phyloP scores from a whole-genome alignment of 495 filamentous ascomycete genomes.

The Podospora pseudoanserina region DNA sequence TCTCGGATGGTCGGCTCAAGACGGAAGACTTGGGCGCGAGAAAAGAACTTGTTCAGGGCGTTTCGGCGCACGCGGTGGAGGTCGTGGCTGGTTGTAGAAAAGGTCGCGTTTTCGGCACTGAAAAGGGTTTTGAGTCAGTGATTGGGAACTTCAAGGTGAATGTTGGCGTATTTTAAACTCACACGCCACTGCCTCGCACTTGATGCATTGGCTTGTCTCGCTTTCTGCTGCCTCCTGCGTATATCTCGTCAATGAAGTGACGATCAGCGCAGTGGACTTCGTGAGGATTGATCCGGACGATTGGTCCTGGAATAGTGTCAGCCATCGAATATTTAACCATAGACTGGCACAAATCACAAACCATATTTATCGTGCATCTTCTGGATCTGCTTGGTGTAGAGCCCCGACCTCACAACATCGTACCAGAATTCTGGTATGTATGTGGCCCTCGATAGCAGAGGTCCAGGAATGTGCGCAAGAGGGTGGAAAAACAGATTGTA shows the following conservation, averaged over 20 bases:
- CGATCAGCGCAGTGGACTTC: slow-evolving; percentile 18
- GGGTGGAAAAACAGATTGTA: neutral
- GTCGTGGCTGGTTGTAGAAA: slow-evolving; percentile 14
- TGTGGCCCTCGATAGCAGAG: neutral
- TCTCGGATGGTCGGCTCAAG: slow-evolving; percentile 13
- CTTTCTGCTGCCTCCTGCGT: slow-evolving; percentile 3
- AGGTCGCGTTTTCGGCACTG: slow-evolving; percentile 9
- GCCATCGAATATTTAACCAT: neutral
- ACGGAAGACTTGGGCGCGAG: slow-evolving; percentile 9
- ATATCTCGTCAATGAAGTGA: slow-evolving; percentile 10
- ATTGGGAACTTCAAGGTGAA: too few species aligned
- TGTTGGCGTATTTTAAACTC: neutral
- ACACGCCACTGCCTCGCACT: neutral
- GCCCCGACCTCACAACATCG: neutral
- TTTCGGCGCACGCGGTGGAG: slow-evolving; percentile 17
- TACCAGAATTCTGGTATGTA: neutral
- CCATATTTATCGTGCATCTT: slow-evolving; percentile 20
- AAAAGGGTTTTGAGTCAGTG: neutral
- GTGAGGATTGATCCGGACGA: slow-evolving; percentile 14
- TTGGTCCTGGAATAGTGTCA: slow-evolving; percentile 7
- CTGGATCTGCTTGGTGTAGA: slow-evolving; percentile 8
- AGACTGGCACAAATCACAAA: neutral
- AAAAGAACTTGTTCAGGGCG: slow-evolving; percentile 17
- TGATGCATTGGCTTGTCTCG: slow-evolving; percentile 4
- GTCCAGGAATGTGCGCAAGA: neutral